Conservation (phyloP, 1,284 basidiomycete genomes). For the Cutaneotrichosporon arboriforme region DNA sequence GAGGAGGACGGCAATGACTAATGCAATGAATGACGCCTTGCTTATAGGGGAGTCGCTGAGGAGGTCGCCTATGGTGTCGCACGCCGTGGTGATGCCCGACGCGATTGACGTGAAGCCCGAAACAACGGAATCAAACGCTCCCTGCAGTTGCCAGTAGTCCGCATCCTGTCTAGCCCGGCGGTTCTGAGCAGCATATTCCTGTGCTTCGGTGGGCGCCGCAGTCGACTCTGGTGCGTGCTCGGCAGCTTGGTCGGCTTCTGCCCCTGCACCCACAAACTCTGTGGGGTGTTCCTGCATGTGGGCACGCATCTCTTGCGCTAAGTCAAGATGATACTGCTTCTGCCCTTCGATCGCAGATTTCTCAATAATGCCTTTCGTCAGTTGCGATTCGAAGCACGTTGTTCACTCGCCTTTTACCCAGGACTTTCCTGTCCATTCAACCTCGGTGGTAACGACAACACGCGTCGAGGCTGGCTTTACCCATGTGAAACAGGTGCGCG, state of each 20-base stretch:
- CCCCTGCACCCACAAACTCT: slow-evolving; percentile 82
- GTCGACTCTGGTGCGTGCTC: slow-evolving; percentile 11
- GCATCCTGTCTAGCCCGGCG: slow-evolving; percentile 31
- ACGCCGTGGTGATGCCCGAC: slow-evolving; percentile 58
- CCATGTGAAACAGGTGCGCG: slow-evolving; percentile 91
- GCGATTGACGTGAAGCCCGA: slow-evolving; percentile 65
- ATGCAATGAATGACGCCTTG: slow-evolving; percentile 57
- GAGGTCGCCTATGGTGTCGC: slow-evolving; percentile 59
- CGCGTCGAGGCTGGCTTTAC: slow-evolving; percentile 69
- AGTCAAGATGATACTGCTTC: slow-evolving; percentile 75
- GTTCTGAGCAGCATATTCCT: slow-evolving; percentile 39
- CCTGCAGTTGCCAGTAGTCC: slow-evolving; percentile 63
- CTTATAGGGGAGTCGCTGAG: slow-evolving; percentile 54
- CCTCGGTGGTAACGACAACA: slow-evolving; percentile 80
- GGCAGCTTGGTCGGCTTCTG: slow-evolving; percentile 37
- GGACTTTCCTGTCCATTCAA: slow-evolving; percentile 93
- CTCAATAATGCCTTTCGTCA: slow-evolving; percentile 75
- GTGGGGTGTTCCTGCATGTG: slow-evolving; percentile 83
- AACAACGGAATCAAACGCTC: slow-evolving; percentile 73
- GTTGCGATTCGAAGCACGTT: no score
- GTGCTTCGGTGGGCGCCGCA: slow-evolving; percentile 22
- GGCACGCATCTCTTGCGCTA: slow-evolving; percentile 75
- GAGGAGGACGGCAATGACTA: slow-evolving; percentile 65
- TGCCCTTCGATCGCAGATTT: slow-evolving; percentile 91
- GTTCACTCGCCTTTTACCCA: slow-evolving; percentile 80